Base-by-base conservation (phyloP, 2,329 filamentous ascomycete species). In the Sarocladium oryzae region DNA sequence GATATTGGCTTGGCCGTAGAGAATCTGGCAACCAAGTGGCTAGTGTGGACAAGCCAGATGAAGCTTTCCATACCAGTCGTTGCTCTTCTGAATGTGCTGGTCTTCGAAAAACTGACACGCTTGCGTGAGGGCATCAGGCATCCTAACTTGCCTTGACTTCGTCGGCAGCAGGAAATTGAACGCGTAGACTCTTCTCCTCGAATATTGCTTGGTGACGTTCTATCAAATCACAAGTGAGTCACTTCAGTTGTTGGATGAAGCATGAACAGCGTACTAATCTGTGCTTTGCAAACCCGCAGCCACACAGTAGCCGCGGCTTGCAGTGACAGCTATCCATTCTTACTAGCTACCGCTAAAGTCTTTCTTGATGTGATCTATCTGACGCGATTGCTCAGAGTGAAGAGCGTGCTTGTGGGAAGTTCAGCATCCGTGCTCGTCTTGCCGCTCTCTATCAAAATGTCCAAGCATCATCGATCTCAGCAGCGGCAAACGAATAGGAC, bases 351-450 rank as follows among this genome's bases (percentile, higher is more conserved):
- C 3, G 53, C 49, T 20, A 55, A 51, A 11, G 18, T 55, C 1
- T 6, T 53, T 3, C 38, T 55, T 46, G 53, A 55, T 11, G 45
- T 55, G 3, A 38, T 20, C 4, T 55, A 55, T 26, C 35, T 55
- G 18, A 45, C 52, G 9, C 24, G 50, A 23, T 41, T 51, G 8
- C 49, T 55, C 10, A 51, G 51, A 13, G 2, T 49, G 23, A 55
- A 49, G 21, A 53, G 52, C 18, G 49, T 55, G 21, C 3, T 46
- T 11, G 33, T 50, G 3, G 53, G 53, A 16, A 35, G 24, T 7
- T 13, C 40, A 4, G 40, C 52, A 7, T 49, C 53, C 8, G 1
- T 55, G 11, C 23, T 49, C 8, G 16, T 55, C 15, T 18, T 55
- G 7, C 53, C 53, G 2, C 16, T 55, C n/a, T 55, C 53, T 11